Base-by-base conservation (phyloP, 106 monocot genomes). In the Dendrobium chrysotoxum region DNA sequence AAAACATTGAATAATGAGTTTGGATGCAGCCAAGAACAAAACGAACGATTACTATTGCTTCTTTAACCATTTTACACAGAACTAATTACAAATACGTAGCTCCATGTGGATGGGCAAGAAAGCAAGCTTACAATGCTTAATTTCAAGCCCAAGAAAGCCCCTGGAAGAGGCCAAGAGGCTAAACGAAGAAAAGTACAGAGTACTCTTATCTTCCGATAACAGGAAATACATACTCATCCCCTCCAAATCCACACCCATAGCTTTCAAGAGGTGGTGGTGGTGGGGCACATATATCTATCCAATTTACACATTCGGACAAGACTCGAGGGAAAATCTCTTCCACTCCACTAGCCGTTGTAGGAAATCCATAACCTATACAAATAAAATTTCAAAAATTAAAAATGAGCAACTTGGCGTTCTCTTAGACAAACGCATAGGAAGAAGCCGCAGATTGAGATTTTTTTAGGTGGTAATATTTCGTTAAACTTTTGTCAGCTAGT, bases 311-410 rank as follows among this genome's bases (percentile, higher is more conserved):
- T 66, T 83, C 30, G 64, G 44, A 28, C 55, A 71, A 78, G 68
- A n/a, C 77, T 46, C 64, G 4, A 40, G 25, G 28, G 83, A 77
- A 28, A 21, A 61, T 64, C 81, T 75, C 85, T 90, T 87, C 90
- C 87, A 90, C 45, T 87, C 83, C 72, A 90, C 90, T 12, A 90
- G 82, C 39, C 82, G 78, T 28, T 76, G 80, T 26, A 90, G 71
- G 66, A 90, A 90, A 46, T 87, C 84, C 90, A 87, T 90, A 0
- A 90, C 89, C 89, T 89, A 77, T 40, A 80, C 17, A 35, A 12
- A 25, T 3, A 58, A 70, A 80, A 70, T 5, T 65, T 28, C 6
- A 61, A 72, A 15, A 40, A 68, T 4, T 9, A 76, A 5, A 65
- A 45, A 81, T 76, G 0, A 57, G 15, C 40, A 16, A 28, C 44